phyloP scores from a whole-genome alignment of 2,329 filamentous ascomycete species.

The Ceratocystis lukuohia region DNA sequence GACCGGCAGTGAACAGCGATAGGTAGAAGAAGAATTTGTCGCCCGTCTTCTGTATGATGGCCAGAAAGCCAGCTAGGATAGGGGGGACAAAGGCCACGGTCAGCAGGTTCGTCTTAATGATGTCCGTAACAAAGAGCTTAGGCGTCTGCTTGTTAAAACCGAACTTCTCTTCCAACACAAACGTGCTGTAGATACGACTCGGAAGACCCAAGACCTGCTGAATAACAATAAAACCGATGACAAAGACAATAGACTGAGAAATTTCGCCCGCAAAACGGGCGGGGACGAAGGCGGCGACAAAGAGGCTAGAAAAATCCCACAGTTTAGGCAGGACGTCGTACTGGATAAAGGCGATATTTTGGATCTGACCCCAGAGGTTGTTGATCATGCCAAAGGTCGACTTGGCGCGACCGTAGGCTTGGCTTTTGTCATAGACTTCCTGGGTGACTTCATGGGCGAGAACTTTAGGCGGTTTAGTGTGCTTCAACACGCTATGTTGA shows the following conservation, averaged over 20 bases:
- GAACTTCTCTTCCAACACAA: slow-evolving; percentile 91
- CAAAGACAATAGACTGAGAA: slow-evolving; percentile 80
- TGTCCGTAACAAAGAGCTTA: slow-evolving; percentile 74
- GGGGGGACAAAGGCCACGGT: slow-evolving; percentile 69
- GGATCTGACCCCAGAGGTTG: slow-evolving; percentile 71
- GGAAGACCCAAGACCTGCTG: slow-evolving; percentile 70
- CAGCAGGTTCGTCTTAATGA: slow-evolving; percentile 81
- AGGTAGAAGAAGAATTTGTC: slow-evolving; percentile 96
- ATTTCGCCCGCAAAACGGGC: slow-evolving; percentile 80
- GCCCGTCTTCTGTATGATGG: slow-evolving; percentile 88
- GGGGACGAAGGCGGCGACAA: slow-evolving; percentile 63
- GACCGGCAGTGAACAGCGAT: slow-evolving; percentile 78
- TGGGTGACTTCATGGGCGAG: slow-evolving; percentile 78
- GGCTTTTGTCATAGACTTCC: slow-evolving; percentile 86
- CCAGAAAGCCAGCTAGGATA: slow-evolving; percentile 79
- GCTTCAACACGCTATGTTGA: slow-evolving; percentile 77
- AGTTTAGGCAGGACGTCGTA: slow-evolving; percentile 82
- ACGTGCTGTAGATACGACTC: slow-evolving; percentile 78
- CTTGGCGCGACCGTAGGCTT: slow-evolving; percentile 83
- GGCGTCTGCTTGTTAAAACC: slow-evolving; percentile 98
- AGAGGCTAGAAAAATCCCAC: slow-evolving; percentile 67
- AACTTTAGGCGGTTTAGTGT: slow-evolving; percentile 69
- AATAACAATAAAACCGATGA: slow-evolving; percentile 73
- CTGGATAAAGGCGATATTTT: slow-evolving; percentile 80
- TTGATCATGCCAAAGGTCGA: slow-evolving; percentile 75